Conservation (phyloP, 176 grass and related monocot species). For the Cenchrus purpureus region DNA sequence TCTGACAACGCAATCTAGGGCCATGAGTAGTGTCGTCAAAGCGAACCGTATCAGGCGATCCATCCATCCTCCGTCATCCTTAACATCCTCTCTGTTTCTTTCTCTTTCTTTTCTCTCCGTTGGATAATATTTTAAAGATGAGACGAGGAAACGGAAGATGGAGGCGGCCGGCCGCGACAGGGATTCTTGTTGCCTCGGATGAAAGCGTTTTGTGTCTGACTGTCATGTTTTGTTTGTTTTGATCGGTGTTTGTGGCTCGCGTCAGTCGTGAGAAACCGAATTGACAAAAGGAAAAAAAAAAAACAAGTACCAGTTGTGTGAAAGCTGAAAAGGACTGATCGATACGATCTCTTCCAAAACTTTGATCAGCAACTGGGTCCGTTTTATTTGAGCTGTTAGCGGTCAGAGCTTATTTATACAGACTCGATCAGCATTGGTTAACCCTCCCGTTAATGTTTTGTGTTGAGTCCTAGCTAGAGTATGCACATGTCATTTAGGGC, state of each 20-base stretch:
- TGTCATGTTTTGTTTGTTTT: constrained; percentile 23
- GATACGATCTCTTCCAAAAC: neutral
- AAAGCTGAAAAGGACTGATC: neutral
- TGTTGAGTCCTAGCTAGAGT: too few species aligned
- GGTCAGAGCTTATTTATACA: too few species aligned
- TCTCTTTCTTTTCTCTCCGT: neutral
- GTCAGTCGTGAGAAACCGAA: neutral
- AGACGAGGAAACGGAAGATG: neutral
- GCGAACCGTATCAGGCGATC: neutral
- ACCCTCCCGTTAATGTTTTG: too few species aligned
- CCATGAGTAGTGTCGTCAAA: constrained; percentile 25
- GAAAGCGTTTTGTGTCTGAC: neutral
- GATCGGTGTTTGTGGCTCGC: neutral
- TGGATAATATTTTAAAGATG: neutral
- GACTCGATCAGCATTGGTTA: too few species aligned
- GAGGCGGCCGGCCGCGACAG: neutral
- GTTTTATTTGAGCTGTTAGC: neutral
- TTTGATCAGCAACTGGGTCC: neutral
- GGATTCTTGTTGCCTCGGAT: constrained; percentile 12
- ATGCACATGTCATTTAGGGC: too few species aligned
- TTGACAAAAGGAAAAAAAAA: neutral
- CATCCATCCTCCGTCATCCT: neutral
- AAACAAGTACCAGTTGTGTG: neutral
- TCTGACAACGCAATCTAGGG: constrained; percentile 34
- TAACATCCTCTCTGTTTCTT: neutral